Base-by-base conservation (phyloP, 2,329 filamentous ascomycete genomes). In the Trichoderma oligosporum region DNA sequence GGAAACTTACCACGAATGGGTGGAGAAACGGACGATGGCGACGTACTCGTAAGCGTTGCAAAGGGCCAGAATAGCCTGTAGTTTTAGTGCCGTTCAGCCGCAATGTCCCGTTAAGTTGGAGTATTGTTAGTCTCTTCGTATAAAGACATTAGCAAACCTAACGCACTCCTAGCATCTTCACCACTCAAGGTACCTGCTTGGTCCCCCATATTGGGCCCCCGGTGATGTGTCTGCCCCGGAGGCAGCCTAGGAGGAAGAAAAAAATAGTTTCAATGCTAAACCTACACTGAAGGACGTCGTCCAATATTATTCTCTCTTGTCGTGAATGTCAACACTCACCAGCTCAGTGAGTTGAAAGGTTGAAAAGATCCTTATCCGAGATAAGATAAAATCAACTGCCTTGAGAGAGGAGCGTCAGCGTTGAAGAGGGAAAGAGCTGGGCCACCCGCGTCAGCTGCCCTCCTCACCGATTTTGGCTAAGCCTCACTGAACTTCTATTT, bases 1-100 rank as follows among this genome's bases (percentile, higher is more conserved):
- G 53, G 53, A 33, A 48, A 48, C 53, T 41, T 56, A 44, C 53
- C 42, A 48, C 52, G 44, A 48, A 39, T 35, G 33, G 29, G 53
- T 48, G 53, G 53, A 48, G 38, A 54, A 35, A 24, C 51, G 22
- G 14, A 8, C 24, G 16, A 12, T 7, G 52, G 38, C 38, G 49
- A 55, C 52, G 52, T 55, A n/a, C n/a, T n/a, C n/a, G n/a, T n/a
- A n/a, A n/a, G n/a, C n/a, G n/a, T n/a, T n/a, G n/a, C n/a, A 55
- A 55, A 41, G 39, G 27, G 16, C 44, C 25, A 20, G 38, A 20
- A 16, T 27, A 11, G 41, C 24, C 20, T 27, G 9, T 7, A 35
- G n/a, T 3, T 9, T 22, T 54, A 54, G 39, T 41, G 49, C 49
- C 18, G 12, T 53, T 53, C 49, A 53, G 49, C 49, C 49, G 49